Evolutionary conservation across 2,329 filamentous ascomycete genomes (phyloP), one percentile per base, ranked within the genome.

Genomic region (Fusarium sambucinum): DNA sequence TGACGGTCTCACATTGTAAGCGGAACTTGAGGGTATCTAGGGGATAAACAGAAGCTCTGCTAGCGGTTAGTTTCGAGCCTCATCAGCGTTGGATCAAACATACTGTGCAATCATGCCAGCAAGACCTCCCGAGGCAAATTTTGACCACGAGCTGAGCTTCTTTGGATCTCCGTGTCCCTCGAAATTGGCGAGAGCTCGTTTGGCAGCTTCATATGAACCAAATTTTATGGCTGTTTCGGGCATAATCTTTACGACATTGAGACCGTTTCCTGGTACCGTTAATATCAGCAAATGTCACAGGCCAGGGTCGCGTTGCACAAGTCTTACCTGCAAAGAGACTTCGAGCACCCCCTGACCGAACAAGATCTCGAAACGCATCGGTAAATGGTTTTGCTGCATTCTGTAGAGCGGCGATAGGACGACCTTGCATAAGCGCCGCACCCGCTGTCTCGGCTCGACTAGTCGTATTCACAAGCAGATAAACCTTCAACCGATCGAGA

Each of bases 151-250:
- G 69, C 90, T 91, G 70, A 98, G 95, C 55, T 87, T 85, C 66
- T 88, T 89, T 1, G 93, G 86, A 77, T 98, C 93, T 67, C 90
- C 86, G 74, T 97, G 94, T 9, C 96, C 96, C 84, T 98, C 96
- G 51, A 97, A 80, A 62, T 88, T 89, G 48, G 95, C 93, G 63
- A 98, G 88, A 6, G 91, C 88, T 66, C 93, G 90, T 83, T 98
- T 99, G 11, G 94, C 91, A 52, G 93, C 94, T 87, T 99, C 96
- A 76, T 97, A 99, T 21, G 94, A 95, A 63, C 96, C 96, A 78
- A 99, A 99, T 80, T 97, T 97, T 77, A 99, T 97, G 27, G 96
- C 95, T 29, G 95, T 97, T 81, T 99, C 96, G 0, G 96, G 96
- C 93, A 98, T 97, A 63, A 99, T 96, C 80, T 99, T 99, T 75